Percentiles rank a stretch among this genome's conserved stretches.
Evolutionary conservation across 495 filamentous ascomycete species (phyloP).

Genomic region (Staphylotrichum tortipilum): DNA sequence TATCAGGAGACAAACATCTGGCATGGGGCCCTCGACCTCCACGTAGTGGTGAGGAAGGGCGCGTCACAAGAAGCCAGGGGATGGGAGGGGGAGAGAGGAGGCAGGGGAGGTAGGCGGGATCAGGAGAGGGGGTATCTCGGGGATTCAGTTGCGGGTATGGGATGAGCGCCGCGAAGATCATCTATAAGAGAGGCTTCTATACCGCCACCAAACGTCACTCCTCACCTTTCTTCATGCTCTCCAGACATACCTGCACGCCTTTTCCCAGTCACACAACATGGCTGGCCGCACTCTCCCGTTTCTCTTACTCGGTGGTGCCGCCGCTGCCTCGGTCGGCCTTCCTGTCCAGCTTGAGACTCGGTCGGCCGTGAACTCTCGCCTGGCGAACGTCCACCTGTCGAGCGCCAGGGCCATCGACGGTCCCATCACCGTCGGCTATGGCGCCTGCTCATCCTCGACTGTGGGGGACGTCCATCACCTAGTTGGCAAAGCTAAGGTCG

Average conservation of each 20-base stretch:
- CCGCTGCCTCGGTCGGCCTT: slow-evolving; percentile 10
- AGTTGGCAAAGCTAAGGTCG: slow-evolving; percentile 16
- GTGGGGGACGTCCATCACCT: slow-evolving; percentile 25
- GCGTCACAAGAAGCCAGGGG: too few relatives aligned
- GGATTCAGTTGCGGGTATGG: too few relatives aligned
- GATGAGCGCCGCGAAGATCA: too few relatives aligned
- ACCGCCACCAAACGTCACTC: too few relatives aligned
- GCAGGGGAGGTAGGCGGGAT: too few relatives aligned
- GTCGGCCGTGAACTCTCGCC: slow-evolving; percentile 30
- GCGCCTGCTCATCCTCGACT: slow-evolving; percentile 22
- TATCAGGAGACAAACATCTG: too few relatives aligned
- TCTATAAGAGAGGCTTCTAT: too few relatives aligned
- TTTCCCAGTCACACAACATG: background rate
- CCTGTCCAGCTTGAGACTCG: slow-evolving; percentile 33
- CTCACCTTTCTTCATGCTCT: background rate
- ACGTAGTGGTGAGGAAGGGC: too few relatives aligned
- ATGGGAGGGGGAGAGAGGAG: too few relatives aligned
- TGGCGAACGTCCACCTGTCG: slow-evolving; percentile 38
- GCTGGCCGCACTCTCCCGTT: background rate
- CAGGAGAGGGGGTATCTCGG: too few relatives aligned
- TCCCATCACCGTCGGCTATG: slow-evolving; percentile 34
- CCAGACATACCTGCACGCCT: background rate
- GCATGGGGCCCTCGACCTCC: too few relatives aligned
- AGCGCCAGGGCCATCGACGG: slow-evolving; percentile 19
- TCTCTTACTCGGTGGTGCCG: slow-evolving; percentile 9